Evolutionary conservation across 2,329 filamentous ascomycete species (phyloP), one percentile per base, ranked within the genome.

Genomic region (Curvularia sp.): DNA sequence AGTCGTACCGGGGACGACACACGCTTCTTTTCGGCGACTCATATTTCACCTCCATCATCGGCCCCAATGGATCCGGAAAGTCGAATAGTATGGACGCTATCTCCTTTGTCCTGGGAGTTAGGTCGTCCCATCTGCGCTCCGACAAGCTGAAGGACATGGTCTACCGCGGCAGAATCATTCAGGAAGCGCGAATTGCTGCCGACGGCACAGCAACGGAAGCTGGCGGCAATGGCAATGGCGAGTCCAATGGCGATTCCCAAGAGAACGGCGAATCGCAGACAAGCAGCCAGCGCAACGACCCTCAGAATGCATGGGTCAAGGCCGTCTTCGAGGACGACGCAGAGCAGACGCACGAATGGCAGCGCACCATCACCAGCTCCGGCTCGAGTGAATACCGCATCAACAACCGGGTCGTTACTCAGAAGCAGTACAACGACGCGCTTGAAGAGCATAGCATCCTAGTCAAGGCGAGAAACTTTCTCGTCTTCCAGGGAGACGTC

Each of bases 51-150:
- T 99, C 95, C 42, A 97, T 99, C 74, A 98, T 99, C 74, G 95
- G 96, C 5, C 95, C 95, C 76, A 99, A 99, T 93, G 95, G 95
- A 83, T 98, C 95, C 35, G 95, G 95, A 65, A 99, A 99, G 80
- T 99, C 95, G 20, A 99, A 99, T 72, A 96, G 92, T 60, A 99
- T 99, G 95, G 95, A 99, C 77, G 95, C 95, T 68, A 99, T 99
- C 69, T 99, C 95, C 66, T 99, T 99, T 79, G 95, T 99, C 59
- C 86, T 99, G 57, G 95, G 95, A 66, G 98, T 99, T 78, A 97
- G 98, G 77, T 99, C 95, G 3, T 96, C 94, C n/a, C 94, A 98
- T 77, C 84, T 99, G 54, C 92, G 95, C 71, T 99, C 96, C 3
- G 88, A 92, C 35, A 93, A 98, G 72, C 86, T 99, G 24, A 92